Evolutionary conservation across 2,329 filamentous ascomycete genomes (phyloP), one percentile per base, ranked within the genome.

Genomic region (Cordyceps farinosa): DNA sequence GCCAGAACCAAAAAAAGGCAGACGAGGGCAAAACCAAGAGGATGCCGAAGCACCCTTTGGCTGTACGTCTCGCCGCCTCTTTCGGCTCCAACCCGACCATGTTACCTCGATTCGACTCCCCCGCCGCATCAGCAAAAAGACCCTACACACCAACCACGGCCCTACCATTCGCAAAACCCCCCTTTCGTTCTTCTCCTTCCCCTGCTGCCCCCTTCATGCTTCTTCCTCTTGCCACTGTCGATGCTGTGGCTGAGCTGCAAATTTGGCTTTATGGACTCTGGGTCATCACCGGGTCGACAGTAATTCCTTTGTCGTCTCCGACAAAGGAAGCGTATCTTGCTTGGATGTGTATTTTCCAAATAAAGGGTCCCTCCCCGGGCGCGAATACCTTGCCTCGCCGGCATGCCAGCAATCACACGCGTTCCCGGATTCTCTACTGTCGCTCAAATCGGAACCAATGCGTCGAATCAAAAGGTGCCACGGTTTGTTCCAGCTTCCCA

Each of bases 261-360:
- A 80, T 83, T 83, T 83, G 80, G 80, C 80, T 83, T 82, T 80
- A 82, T 82, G 80, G 80, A 78, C 75, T 69, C 59, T 73, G 72
- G 69, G 76, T 83, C 80, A 83, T 83, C 80, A 82, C 73, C 66
- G 79, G 79, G 79, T 71, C 61, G 45, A 61, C 57, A 45, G 9
- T 15, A 45, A 29, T 61, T 64, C 67, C 53, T 62, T 64, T 51
- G 55, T 47, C 5, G 27, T 63, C 65, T 64, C 62, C 66, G 63
- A 56, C n/a, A 44, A 27, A 52, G 17, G 47, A 59, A 57, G 50
- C 65, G 61, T 27, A 65, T 66, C 54, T 63, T 38, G 22, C 17
- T 63, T 57, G 55, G 65, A 61, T 51, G 17, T 64, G 57, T 52
- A 48, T 62, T 44, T 30, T 22, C 27, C 29, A 42, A 48, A 30